phyloP scores from a whole-genome alignment of 2,329 filamentous ascomycete genomes.

The Aspergillus niger region DNA sequence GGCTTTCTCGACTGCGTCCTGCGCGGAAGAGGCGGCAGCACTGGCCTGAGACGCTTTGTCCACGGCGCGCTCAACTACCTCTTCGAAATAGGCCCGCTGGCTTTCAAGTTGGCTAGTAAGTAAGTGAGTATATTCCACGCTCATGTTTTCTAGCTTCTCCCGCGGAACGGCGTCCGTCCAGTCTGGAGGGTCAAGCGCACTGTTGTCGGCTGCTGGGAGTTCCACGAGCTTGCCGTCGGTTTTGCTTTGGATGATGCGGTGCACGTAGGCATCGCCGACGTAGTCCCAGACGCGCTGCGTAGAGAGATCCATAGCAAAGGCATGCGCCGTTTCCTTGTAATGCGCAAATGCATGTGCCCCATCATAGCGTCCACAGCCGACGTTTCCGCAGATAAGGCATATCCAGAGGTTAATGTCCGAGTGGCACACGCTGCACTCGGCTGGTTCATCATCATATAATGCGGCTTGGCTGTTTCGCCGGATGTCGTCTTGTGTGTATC shows the following conservation, averaged over 20 bases:
- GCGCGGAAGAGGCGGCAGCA: slow-evolving; percentile 54
- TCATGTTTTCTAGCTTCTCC: slow-evolving; percentile 74
- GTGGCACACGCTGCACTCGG: slow-evolving; percentile 77
- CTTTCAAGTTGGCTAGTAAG: slow-evolving; percentile 90
- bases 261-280: slow-evolving; percentile 90
- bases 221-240: slow-evolving; percentile 90
- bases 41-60: slow-evolving; percentile 82
- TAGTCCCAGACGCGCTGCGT: slow-evolving; percentile 99
- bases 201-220: slow-evolving; percentile 64
- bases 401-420: slow-evolving; percentile 86
- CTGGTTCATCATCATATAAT: slow-evolving; percentile 56
- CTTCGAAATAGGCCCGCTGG: slow-evolving; percentile 91
- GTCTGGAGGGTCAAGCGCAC: slow-evolving; percentile 45
- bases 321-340: slow-evolving; percentile 86
- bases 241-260: slow-evolving; percentile 91
- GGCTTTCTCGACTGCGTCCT: slow-evolving; percentile 66
- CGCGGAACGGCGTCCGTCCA: slow-evolving; percentile 50
- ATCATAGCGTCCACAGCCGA: slow-evolving; percentile 94
- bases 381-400: slow-evolving; percentile 87
- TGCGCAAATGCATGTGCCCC: slow-evolving; percentile 90
- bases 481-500: slow-evolving; percentile 73
- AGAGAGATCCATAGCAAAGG: slow-evolving; percentile 87
- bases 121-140: slow-evolving; percentile 91
- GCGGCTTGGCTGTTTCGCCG: slow-evolving; percentile 50
- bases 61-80: slow-evolving; percentile 82